Evolutionary conservation across 2,329 filamentous ascomycete species (phyloP).

Genomic region (Hymenoscyphus linearis): DNA sequence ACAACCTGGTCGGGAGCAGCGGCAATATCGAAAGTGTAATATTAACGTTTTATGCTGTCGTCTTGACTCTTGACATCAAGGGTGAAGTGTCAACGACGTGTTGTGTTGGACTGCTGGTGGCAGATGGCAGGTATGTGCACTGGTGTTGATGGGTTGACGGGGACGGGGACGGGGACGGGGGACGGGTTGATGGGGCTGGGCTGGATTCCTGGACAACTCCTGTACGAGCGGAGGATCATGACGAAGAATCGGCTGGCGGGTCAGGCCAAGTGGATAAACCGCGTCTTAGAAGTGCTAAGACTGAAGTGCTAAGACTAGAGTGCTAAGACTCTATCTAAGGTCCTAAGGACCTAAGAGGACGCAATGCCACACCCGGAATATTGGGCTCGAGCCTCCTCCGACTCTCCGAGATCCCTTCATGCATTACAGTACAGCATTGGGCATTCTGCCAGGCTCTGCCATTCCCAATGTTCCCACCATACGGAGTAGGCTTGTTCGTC

Average conservation of each 20-base stretch:
- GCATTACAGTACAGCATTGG: too few species aligned
- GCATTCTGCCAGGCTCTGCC: too few species aligned
- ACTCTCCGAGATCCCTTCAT: background rate
- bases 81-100: background rate
- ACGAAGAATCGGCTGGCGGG: background rate
- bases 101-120: background rate
- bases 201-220: too few species aligned
- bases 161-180: too few species aligned
- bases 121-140: background rate
- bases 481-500: too few species aligned
- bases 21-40: conserved; percentile 16
- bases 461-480: too few species aligned
- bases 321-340: too few species aligned
- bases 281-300: too few species aligned
- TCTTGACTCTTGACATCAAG: background rate
- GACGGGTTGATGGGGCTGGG: too few species aligned
- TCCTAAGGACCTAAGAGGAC: too few species aligned
- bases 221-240: background rate
- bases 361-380: background rate
- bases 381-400: background rate
- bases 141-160: background rate
- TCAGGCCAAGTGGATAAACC: background rate
- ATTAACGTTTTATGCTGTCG: conserved; percentile 16
- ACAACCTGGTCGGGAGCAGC: background rate
- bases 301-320: too few species aligned